Conservation (phyloP, 768 basidiomycete genomes). For the Suillus occidentalis region DNA sequence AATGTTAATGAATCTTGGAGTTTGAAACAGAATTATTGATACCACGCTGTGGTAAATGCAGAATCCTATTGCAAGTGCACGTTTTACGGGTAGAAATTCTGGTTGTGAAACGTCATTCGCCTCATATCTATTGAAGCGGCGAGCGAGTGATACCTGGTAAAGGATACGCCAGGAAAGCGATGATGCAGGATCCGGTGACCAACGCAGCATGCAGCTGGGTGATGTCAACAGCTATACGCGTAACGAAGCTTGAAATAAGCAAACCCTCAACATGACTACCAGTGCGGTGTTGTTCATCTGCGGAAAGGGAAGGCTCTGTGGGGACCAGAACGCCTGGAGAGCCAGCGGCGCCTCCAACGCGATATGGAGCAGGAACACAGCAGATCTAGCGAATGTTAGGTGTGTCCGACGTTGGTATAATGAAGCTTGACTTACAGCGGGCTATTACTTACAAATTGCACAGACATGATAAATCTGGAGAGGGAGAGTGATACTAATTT, state of each 20-base stretch:
- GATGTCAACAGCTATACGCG: neutral
- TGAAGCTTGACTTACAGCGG: constrained; percentile 37
- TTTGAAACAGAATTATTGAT: constrained; percentile 72
- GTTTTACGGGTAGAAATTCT: constrained; percentile 87
- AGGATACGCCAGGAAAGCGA: constrained; percentile 60
- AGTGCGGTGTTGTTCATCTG: constrained; percentile 78
- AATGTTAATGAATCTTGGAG: constrained; percentile 66
- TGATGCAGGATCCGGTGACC: constrained; percentile 58
- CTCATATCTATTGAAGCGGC: neutral
- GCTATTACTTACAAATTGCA: constrained; percentile 29
- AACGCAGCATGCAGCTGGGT: constrained; percentile 68
- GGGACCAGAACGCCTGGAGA: constrained; percentile 71
- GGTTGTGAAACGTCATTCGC: neutral
- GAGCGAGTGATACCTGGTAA: constrained; percentile 64
- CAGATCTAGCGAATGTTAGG: constrained; percentile 41
- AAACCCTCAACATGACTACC: constrained; percentile 72
- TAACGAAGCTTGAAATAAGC: constrained; percentile 10
- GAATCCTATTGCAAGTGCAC: constrained; percentile 74
- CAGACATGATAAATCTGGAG: constrained; percentile 16
- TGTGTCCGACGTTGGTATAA: neutral
- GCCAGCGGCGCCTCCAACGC: constrained; percentile 78
- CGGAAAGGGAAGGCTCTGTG: constrained; percentile 65
- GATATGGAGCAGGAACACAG: constrained; percentile 76
- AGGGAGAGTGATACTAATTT: neutral
- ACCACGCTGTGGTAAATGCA: constrained; percentile 73